Base-by-base conservation (phyloP, 768 basidiomycete species). In the Wakefieldia striispora region DNA sequence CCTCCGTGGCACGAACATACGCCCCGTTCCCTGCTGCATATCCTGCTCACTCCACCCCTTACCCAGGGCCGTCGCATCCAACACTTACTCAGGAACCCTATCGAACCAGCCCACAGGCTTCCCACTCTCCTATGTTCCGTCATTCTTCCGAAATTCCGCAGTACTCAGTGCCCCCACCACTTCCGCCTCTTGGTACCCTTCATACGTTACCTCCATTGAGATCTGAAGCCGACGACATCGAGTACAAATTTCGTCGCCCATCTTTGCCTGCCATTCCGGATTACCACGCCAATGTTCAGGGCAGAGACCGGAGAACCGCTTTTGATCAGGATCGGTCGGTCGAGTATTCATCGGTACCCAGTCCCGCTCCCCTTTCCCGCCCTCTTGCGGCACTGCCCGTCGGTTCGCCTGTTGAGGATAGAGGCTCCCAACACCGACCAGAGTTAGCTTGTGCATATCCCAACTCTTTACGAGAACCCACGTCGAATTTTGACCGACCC, bases 21-120 rank as follows among this genome's bases (percentile, higher is more conserved):
- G 73, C 74, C 19, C 59, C 74, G n/a, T 75, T 75, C 58, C 71
- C 74, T 54, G 49, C 61, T 11, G 53, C 68, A 21, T 70, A 72
- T 47, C 49, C 64, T 6, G 36, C 45, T 6, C 69, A 69, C 35
- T 17, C 67, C 34, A 19, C 58, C 47, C 50, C 54, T 48, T 65
- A 60, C 54, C 43, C 59, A 46, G 63, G 59, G 40, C 24, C 55
- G 13, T 53, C 67, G n/a, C 40, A 54, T 23, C 45, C 61, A 27
- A 27, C 49, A 9, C 59, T 66, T 40, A 13, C 51, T 3, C 67
- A 64, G 29, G 66, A 70, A 16, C 44, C 52, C 43, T 63, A 54
- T 38, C 60, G 58, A 34, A 10, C 52, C 1, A 56, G 56, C 33
- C 51, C 60, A 33, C 67, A 59, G 31, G 12, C 61, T 41, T 55